Conservation (phyloP, 306 rosid species). For the Cicer judaicum region DNA sequence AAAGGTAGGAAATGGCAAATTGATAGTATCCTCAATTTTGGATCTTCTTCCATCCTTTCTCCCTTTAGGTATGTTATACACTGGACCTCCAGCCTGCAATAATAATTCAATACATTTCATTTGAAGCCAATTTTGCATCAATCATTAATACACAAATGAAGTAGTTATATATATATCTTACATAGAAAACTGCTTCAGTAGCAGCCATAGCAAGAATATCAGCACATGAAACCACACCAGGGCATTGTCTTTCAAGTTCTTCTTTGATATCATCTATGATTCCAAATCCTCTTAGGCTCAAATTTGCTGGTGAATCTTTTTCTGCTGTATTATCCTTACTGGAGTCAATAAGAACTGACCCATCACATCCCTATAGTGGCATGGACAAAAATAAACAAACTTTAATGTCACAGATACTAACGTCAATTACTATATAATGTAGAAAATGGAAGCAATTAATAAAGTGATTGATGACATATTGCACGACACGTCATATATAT, state of each 20-base stretch:
- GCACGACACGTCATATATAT: conserved; percentile 27
- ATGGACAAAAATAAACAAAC: conserved; percentile 9
- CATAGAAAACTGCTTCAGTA: conserved; percentile 75
- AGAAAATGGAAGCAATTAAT: conserved; percentile 13
- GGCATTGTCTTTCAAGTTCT: conserved; percentile 68
- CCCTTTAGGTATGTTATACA: conserved; percentile 76
- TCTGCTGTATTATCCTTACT: conserved; percentile 76
- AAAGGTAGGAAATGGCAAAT: conserved; percentile 69
- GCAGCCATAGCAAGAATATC: conserved; percentile 92
- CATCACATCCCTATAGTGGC: conserved; percentile 79
- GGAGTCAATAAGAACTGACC: conserved; percentile 77
- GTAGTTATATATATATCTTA: conserved; percentile 26
- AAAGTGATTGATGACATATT: not conserved
- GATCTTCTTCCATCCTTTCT: conserved; percentile 89
- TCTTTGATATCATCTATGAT: conserved; percentile 79
- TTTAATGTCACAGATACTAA: not conserved
- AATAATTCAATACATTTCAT: conserved; percentile 16
- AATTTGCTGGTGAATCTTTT: conserved; percentile 90
- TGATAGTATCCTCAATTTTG: conserved; percentile 73
- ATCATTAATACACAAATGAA: not conserved
- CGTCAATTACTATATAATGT: not conserved
- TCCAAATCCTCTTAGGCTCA: conserved; percentile 83
- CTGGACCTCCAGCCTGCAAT: conserved; percentile 83
- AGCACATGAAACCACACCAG: conserved; percentile 93
- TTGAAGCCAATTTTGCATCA: not conserved